Evolutionary conservation across 257 asterid species (phyloP).

Genomic region (Salvia hispanica): DNA sequence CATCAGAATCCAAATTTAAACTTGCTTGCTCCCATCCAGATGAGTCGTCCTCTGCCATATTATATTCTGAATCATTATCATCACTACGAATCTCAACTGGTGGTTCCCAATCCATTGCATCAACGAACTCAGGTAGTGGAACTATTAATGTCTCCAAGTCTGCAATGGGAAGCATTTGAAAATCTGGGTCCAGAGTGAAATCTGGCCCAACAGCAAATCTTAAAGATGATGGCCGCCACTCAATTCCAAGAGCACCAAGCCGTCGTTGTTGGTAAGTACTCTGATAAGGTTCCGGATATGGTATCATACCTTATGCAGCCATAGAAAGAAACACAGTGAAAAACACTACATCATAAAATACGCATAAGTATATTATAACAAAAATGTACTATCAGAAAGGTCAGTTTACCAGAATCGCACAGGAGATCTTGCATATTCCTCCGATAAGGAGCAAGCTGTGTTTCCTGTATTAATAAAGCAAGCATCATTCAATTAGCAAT

Average conservation of each 20-base stretch:
- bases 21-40: conserved; percentile 84
- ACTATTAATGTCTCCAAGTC: conserved; percentile 80
- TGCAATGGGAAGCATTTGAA: conserved; percentile 71
- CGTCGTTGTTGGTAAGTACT: conserved; percentile 82
- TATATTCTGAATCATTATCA: conserved; percentile 90
- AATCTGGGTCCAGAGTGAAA: conserved; percentile 77
- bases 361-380: conserved; percentile 2
- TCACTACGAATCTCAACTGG: conserved; percentile 85
- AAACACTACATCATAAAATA: conserved; percentile 22
- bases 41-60: conserved; percentile 77
- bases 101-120: conserved; percentile 97
- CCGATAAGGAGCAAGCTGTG: conserved; percentile 89
- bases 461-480: conserved; percentile 60
- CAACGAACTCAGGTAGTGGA: conserved; percentile 85
- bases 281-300: conserved; percentile 96
- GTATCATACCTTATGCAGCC: conserved; percentile 69
- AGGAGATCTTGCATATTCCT: conserved; percentile 98
- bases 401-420: conserved; percentile 81
- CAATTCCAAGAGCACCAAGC: conserved; percentile 87
- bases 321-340: conserved; percentile 26
- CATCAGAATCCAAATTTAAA: conserved; percentile 55
- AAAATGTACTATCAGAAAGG: conserved; percentile 9
- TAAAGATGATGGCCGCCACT: conserved; percentile 94
- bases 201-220: conserved; percentile 87
- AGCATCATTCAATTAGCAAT: conserved; percentile 31